Conservation (phyloP, 345 rosid genomes). For the Lenwebbia sp. region DNA sequence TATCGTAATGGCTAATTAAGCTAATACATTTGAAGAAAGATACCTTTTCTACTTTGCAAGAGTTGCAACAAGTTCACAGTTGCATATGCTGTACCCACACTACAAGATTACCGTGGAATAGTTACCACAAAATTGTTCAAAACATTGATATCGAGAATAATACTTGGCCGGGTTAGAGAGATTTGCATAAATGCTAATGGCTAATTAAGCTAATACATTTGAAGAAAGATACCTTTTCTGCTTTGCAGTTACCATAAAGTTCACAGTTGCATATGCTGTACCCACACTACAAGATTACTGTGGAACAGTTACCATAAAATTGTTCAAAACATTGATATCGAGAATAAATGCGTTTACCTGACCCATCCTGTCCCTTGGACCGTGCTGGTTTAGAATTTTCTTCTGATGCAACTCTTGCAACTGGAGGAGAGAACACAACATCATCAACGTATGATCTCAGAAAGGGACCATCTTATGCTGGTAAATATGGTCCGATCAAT, state of each 20-base stretch:
- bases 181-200: too few relatives aligned
- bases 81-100: conserved; percentile 95
- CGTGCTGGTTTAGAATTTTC: conserved; percentile 25
- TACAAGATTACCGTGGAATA: conserved; percentile 64
- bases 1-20: neutral
- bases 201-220: too few relatives aligned
- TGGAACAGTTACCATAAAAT: too few relatives aligned
- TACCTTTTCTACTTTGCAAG: conserved; percentile 88
- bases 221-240: too few relatives aligned
- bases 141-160: too few relatives aligned
- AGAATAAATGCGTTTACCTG: too few relatives aligned
- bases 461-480: conserved; percentile 21
- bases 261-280: too few relatives aligned
- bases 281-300: too few relatives aligned
- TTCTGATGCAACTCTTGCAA: conserved; percentile 43
- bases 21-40: neutral
- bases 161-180: too few relatives aligned
- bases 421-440: conserved; percentile 30
- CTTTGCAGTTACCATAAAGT: too few relatives aligned
- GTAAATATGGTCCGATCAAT: conserved; percentile 22
- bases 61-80: conserved; percentile 67
- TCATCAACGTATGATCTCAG: conserved; percentile 23
- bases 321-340: too few relatives aligned
- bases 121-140: too few relatives aligned
- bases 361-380: conserved; percentile 9